phyloP scores from a whole-genome alignment of 768 basidiomycete genomes.

The Rhodotorula kratochvilovae region DNA sequence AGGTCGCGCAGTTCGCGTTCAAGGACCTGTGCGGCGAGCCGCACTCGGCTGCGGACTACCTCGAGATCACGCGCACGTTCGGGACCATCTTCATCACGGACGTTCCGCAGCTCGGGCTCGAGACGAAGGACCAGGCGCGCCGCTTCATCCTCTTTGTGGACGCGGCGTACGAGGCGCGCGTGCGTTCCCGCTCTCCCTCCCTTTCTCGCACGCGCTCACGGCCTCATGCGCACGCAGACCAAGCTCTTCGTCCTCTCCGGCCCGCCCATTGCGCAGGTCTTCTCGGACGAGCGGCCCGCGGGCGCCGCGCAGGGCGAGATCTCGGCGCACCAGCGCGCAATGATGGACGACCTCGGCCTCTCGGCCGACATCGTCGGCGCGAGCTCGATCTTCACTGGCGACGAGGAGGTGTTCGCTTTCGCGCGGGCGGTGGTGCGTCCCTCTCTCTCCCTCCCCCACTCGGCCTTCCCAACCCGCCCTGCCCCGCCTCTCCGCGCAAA shows the following conservation, averaged over 20 bases:
- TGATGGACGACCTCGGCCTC: slow-evolving; percentile 94
- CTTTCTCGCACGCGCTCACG: background rate
- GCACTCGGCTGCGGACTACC: slow-evolving; percentile 88
- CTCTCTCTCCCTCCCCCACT: too few species aligned
- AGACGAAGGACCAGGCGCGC: slow-evolving; percentile 79
- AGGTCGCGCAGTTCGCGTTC: slow-evolving; percentile 80
- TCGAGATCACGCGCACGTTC: slow-evolving; percentile 85
- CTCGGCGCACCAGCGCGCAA: slow-evolving; percentile 75
- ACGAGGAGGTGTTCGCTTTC: slow-evolving; percentile 96
- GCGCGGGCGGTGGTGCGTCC: slow-evolving; percentile 62
- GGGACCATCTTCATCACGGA: slow-evolving; percentile 80
- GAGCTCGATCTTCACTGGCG: slow-evolving; percentile 88
- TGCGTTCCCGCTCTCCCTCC: background rate
- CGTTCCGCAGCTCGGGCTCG: slow-evolving; percentile 80
- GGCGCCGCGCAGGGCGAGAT: slow-evolving; percentile 49
- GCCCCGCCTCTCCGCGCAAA: too few species aligned
- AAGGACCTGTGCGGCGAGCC: slow-evolving; percentile 79
- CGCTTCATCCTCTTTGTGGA: slow-evolving; percentile 98
- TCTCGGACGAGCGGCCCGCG: slow-evolving; percentile 57
- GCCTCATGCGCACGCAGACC: slow-evolving; percentile 54
- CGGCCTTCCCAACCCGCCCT: background rate
- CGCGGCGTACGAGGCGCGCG: slow-evolving; percentile 53
- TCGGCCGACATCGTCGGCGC: slow-evolving; percentile 68
- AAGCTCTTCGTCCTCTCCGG: slow-evolving; percentile 88
- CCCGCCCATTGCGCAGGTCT: slow-evolving; percentile 83